Conservation (phyloP, 1,139 yeast genomes). For the Zygoascus meyerae region DNA sequence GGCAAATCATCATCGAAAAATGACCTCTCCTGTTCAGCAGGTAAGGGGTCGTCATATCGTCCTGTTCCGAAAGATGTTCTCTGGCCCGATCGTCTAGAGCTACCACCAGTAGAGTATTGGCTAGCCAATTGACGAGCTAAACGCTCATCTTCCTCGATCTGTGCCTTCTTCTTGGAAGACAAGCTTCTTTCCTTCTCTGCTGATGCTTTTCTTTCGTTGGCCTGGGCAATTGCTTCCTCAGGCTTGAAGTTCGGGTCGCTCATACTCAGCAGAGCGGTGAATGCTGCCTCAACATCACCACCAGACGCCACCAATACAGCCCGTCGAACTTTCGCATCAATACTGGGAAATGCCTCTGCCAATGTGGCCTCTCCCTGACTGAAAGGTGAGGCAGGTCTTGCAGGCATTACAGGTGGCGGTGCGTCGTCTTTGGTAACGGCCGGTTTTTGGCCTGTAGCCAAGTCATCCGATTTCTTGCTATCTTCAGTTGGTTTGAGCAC, state of each 20-base stretch:
- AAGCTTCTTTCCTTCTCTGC: slow-evolving; percentile 9
- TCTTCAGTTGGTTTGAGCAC: background rate
- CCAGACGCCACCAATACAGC: slow-evolving; percentile 82
- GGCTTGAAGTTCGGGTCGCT: slow-evolving; percentile 73
- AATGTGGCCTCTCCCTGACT: slow-evolving; percentile 47
- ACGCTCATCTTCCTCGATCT: slow-evolving; percentile 70
- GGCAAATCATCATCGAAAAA: slow-evolving; percentile 60
- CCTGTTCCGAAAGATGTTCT: slow-evolving; percentile 22
- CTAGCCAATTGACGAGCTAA: slow-evolving; percentile 78
- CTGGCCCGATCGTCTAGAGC: slow-evolving; percentile 15
- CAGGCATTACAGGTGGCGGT: slow-evolving; percentile 58
- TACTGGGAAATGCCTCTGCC: slow-evolving; percentile 74
- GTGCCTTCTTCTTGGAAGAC: slow-evolving; percentile 31
- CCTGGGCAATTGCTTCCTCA: slow-evolving; percentile 39
- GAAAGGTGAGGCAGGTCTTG: slow-evolving; percentile 59
- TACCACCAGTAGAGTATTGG: slow-evolving; percentile 39
- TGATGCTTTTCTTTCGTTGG: slow-evolving; percentile 7
- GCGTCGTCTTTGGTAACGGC: slow-evolving; percentile 10
- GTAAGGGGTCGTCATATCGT: slow-evolving; percentile 24
- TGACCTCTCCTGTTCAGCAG: slow-evolving; percentile 23
- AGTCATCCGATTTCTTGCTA: slow-evolving; percentile 10
- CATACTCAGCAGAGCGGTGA: slow-evolving; percentile 74
- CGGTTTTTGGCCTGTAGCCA: slow-evolving; percentile 5
- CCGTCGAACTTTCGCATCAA: slow-evolving; percentile 62
- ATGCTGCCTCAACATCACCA: slow-evolving; percentile 78